A percentile compares a stretch with the other conserved stretches of the same genome.
Evolutionary conservation across 1,284 basidiomycete species (phyloP).

Genomic region (Austroboletus rostrupii): DNA sequence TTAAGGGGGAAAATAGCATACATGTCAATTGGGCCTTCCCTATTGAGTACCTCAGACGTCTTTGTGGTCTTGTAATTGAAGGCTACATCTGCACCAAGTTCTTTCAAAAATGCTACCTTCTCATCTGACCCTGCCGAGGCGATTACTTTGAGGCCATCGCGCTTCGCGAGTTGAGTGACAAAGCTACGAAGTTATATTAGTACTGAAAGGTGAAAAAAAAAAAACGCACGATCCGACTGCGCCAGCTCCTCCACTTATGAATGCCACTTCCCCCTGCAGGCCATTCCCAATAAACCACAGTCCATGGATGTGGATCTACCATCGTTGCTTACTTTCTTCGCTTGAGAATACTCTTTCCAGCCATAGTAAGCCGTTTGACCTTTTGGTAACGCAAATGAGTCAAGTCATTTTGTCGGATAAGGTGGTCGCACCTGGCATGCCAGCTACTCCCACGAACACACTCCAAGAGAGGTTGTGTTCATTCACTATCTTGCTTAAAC

Average conservation of each 20-base stretch:
- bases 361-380: constrained; percentile 19
- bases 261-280: constrained; percentile 16
- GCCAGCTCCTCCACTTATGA: constrained; percentile 18
- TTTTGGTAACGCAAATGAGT: not conserved
- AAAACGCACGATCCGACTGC: constrained; percentile 19
- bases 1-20: constrained; percentile 3
- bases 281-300: not conserved
- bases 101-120: constrained; percentile 37
- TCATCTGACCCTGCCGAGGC: constrained; percentile 38
- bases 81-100: constrained; percentile 35
- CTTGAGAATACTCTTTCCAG: constrained; percentile 21
- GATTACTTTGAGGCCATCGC: constrained; percentile 37
- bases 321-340: constrained; percentile 13
- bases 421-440: constrained; percentile 10
- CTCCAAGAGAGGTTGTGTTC: constrained; percentile 18
- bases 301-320: not conserved
- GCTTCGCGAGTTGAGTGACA: constrained; percentile 34
- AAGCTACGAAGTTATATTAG: constrained; percentile 7
- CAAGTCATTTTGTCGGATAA: not conserved
- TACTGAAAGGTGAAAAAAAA: not conserved
- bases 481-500: constrained; percentile 14
- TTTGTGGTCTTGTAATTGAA: constrained; percentile 37
- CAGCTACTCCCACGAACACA: constrained; percentile 13
- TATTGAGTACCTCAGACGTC: constrained; percentile 24
- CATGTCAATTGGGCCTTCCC: constrained; percentile 23